phyloP scores from a whole-genome alignment of 805 yeast species.

The Metschnikowia vanudenii region DNA sequence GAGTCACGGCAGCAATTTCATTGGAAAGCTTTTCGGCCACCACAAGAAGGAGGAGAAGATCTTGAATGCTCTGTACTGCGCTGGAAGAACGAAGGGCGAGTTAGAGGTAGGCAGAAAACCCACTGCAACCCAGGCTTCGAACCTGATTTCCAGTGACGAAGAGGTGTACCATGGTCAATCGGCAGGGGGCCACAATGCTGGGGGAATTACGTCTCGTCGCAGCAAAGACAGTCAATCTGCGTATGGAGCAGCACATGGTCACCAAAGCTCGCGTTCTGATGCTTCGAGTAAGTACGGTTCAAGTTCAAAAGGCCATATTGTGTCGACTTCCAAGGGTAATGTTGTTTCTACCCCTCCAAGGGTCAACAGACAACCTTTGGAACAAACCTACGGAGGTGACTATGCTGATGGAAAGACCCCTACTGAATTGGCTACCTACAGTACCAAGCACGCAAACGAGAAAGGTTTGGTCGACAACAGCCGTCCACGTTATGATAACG shows the following conservation, averaged over 20 bases:
- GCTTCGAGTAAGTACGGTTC: slow-evolving; percentile 7
- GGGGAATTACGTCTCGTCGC: not conserved
- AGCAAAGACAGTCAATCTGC: slow-evolving; percentile 3
- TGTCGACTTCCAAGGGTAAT: slow-evolving; percentile 3
- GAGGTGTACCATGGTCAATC: slow-evolving; percentile 5
- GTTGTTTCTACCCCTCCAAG: slow-evolving; percentile 28
- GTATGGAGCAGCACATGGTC: slow-evolving; percentile 4
- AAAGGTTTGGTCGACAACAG: slow-evolving; percentile 20
- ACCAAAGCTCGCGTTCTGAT: slow-evolving; percentile 3
- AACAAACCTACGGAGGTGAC: slow-evolving; percentile 31
- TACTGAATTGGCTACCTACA: slow-evolving; percentile 21
- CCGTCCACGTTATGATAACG: slow-evolving; percentile 30
- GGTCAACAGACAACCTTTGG: slow-evolving; percentile 29
- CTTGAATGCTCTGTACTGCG: slow-evolving; percentile 15
- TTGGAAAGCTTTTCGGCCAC: slow-evolving; percentile 13
- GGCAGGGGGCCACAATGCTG: slow-evolving; percentile 10
- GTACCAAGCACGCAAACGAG: not conserved
- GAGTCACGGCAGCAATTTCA: slow-evolving; percentile 15
- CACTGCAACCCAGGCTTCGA: slow-evolving; percentile 3
- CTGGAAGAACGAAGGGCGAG: slow-evolving; percentile 14
- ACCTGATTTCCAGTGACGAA: slow-evolving; percentile 12
- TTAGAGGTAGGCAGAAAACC: slow-evolving; percentile 7
- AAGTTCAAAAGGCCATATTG: slow-evolving; percentile 25
- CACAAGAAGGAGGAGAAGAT: slow-evolving; percentile 12
- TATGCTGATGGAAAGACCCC: slow-evolving; percentile 34